A percentile compares a stretch with the other conserved stretches of the same genome.
Evolutionary conservation across 179 eudicot genomes (phyloP).

Genomic region (Vitellaria paradoxa): DNA sequence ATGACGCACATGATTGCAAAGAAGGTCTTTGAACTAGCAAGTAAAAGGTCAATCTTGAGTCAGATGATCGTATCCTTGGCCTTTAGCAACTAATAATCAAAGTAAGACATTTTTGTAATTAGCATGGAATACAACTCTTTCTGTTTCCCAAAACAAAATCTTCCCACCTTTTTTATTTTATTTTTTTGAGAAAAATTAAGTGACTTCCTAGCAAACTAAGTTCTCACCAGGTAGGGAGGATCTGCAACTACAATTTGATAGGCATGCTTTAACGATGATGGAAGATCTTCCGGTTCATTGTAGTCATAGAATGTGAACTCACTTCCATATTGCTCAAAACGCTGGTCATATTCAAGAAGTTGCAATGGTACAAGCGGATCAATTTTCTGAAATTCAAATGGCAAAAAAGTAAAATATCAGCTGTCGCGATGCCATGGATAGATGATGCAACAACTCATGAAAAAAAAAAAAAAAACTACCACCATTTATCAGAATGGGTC

Average conservation of each 20-base stretch:
- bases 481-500: background rate
- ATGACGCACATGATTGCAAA: too few species aligned
- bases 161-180: too few species aligned
- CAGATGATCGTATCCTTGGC: too few species aligned
- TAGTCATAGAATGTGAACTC: constrained; percentile 96
- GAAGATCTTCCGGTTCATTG: constrained; percentile 79
- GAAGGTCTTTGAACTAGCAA: too few species aligned
- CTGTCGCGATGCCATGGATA: background rate
- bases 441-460: background rate
- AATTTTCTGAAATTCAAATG: constrained; percentile 58
- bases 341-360: constrained; percentile 86
- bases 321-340: constrained; percentile 84
- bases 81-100: too few species aligned
- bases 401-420: background rate
- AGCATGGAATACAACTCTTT: too few species aligned
- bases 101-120: too few species aligned
- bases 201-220: background rate
- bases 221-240: constrained; percentile 93
- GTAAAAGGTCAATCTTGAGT: too few species aligned
- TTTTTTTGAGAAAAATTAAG: too few species aligned
- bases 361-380: constrained; percentile 50
- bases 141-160: too few species aligned
- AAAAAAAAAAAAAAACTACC: background rate
- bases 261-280: constrained; percentile 60
- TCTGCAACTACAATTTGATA: constrained; percentile 78